phyloP scores from a whole-genome alignment of 2,329 filamentous ascomycete genomes.

The Rutstroemia sp. region DNA sequence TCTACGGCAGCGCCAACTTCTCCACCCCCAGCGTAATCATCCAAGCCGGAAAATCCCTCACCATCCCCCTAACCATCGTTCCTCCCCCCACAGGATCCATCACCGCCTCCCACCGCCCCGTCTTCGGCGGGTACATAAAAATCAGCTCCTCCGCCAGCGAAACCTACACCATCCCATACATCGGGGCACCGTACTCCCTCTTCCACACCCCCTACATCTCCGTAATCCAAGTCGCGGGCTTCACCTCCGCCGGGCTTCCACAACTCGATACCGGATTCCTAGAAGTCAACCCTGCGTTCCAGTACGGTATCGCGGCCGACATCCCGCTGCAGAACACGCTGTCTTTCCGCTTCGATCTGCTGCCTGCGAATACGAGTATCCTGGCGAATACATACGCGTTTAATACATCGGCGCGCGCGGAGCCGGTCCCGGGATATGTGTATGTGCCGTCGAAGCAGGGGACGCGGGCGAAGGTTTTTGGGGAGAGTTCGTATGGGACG shows the following conservation, averaged over 20 bases:
- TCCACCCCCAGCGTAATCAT: conserved; percentile 17
- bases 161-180: conserved; percentile 22
- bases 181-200: conserved; percentile 22
- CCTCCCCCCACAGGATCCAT: conserved; percentile 11
- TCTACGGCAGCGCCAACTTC: conserved; percentile 22
- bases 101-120: conserved; percentile 17
- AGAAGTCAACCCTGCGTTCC: background rate
- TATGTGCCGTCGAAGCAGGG: background rate
- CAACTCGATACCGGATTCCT: background rate
- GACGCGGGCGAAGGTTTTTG: background rate
- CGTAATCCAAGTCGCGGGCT: background rate
- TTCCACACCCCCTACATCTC: conserved; percentile 14
- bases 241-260: background rate
- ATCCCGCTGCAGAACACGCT: conserved; percentile 3
- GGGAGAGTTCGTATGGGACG: conserved; percentile 5
- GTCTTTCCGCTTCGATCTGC: conserved; percentile 5
- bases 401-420: background rate
- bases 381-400: background rate
- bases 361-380: conserved; percentile 8
- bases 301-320: conserved; percentile 2
- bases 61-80: conserved; percentile 15
- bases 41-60: conserved; percentile 12
- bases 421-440: background rate
- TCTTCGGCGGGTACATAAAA: conserved; percentile 24
- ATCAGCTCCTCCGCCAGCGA: conserved; percentile 12